Evolutionary conservation across 1,284 basidiomycete species (phyloP), one percentile per base, ranked within the genome.

Genomic region (Rhodotorula sp.): DNA sequence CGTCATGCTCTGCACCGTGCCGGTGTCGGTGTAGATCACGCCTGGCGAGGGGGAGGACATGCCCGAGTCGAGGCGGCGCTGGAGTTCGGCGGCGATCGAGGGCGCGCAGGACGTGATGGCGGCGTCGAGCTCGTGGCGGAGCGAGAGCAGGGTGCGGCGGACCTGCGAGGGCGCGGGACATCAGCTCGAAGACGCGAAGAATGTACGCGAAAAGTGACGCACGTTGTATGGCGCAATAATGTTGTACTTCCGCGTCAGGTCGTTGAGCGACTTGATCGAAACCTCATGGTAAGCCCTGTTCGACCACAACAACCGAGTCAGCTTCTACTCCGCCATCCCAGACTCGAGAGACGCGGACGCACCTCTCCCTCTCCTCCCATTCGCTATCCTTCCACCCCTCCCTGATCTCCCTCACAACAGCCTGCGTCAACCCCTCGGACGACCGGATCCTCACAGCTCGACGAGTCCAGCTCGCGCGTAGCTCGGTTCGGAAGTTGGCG

Each of bases 191-290:
- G 31, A 11, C 10, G 6, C 2, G 28, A 34, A 0, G 34, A 15
- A 15, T 34, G 54, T 13, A 11, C 11, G 15, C 6, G 4, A n/a
- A n/a, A 5, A 11, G 2, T 8, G 37, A 53, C 55, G 37, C 37
- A 56, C 55, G 18, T 86, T 82, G 74, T 88, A 89, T 6, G 90
- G 91, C 16, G 91, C 91, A 51, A 89, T 80, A 16, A 86, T 87
- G 77, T 94, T 93, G 80, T 91, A 90, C 80, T 88, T 87, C 62
- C 89, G 83, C 46, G 92, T 87, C 11, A 89, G 81, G 16, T 85
- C 82, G 80, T 94, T 93, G 44, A 93, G 80, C 73, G 91, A 87
- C 34, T 83, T 83, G 51, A 94, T 76, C 26, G 87, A 88, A 4
- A 85, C 82, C 47, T 87, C 84, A 78, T 93, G 91, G 76, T 91